Evolutionary conservation across 2,329 filamentous ascomycete species (phyloP).

Genomic region (Chaetomiaceae sp.): DNA sequence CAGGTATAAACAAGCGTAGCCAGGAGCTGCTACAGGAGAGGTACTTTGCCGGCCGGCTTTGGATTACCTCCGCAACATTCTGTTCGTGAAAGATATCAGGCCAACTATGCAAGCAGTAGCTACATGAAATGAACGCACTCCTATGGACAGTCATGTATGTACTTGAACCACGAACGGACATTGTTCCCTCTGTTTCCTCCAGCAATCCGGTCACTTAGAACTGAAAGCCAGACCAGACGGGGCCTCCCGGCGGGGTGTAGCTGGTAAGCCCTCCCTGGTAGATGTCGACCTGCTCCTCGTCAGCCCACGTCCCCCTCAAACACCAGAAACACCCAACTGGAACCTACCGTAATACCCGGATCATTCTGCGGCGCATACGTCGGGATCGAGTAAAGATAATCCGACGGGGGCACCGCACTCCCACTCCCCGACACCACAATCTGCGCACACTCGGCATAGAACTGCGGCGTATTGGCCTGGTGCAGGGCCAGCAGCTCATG

Average conservation of each 20-base stretch:
- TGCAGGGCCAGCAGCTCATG: slow-evolving; percentile 55
- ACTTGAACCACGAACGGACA: no score
- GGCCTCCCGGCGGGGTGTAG: slow-evolving; percentile 5
- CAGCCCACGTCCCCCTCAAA: background rate
- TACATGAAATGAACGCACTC: background rate
- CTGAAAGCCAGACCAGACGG: slow-evolving; percentile 7
- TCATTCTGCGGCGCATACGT: slow-evolving; percentile 42
- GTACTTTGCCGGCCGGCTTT: no score
- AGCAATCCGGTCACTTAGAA: no score
- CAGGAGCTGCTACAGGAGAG: no score
- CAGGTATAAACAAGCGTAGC: no score
- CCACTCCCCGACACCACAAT: slow-evolving; percentile 47
- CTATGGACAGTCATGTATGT: background rate
- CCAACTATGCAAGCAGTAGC: no score
- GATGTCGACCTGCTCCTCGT: slow-evolving; percentile 6
- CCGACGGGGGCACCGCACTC: slow-evolving; percentile 37
- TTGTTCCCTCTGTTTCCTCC: no score
- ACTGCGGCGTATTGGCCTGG: slow-evolving; percentile 45
- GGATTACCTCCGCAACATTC: no score
- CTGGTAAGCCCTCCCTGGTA: slow-evolving; percentile 1
- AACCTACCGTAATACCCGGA: slow-evolving; percentile 43
- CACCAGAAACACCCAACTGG: background rate
- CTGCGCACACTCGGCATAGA: slow-evolving; percentile 55
- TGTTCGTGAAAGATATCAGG: no score
- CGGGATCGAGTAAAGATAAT: slow-evolving; percentile 43